Evolutionary conservation across 225 moss, liverwort and hornwort species (phyloP), one percentile per base, ranked within the genome.

Genomic region (Antitrichia curtipendula): DNA sequence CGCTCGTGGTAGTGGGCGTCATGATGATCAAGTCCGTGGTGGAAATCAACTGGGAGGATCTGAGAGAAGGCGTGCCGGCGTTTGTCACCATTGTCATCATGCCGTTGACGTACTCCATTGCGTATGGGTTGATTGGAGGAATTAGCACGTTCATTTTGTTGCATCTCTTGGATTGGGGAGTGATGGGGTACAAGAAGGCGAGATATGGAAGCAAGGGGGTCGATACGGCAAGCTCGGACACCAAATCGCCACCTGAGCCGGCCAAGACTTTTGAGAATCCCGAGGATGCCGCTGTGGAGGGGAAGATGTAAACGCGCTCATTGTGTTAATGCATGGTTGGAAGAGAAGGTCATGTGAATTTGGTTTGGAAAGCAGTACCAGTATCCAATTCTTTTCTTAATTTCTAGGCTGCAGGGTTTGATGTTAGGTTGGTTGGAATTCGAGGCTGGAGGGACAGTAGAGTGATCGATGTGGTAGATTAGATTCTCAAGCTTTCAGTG

Each of bases 21-120:
- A 96, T 98, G 95, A 98, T 98, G 98, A 91, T 96, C 87, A 95
- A 95, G 65, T 92, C 98, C 16, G 97, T 98, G 18, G 57, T 90
- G 63, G 98, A 98, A 91, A 91, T 98, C 77, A 68, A 96, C 78
- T 98, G 98, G 98, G 97, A 98, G 21, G 93, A 98, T 60, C 87
- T 98, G 82, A 92, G 89, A 17, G 96, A 98, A 57, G 98, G 88
- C 20, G 93, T 98, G 82, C 98, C 98, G 11, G 98, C 98, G 41
- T 98, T 98, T 84, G 2, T 97, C 49, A 97, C 97, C 82, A 98
- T 98, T 7, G 76, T 94, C 36, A 15, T 98, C 75, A 98, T 98
- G 98, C 98, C 98, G 1, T 80, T 98, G 69, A 95, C 98, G 21
- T 98, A 98, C 82, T 98, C 98, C 58, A 98, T 98, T 59, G 98